Base-by-base conservation (phyloP, 1,284 basidiomycete genomes). In the Cryptococcus sp. region DNA sequence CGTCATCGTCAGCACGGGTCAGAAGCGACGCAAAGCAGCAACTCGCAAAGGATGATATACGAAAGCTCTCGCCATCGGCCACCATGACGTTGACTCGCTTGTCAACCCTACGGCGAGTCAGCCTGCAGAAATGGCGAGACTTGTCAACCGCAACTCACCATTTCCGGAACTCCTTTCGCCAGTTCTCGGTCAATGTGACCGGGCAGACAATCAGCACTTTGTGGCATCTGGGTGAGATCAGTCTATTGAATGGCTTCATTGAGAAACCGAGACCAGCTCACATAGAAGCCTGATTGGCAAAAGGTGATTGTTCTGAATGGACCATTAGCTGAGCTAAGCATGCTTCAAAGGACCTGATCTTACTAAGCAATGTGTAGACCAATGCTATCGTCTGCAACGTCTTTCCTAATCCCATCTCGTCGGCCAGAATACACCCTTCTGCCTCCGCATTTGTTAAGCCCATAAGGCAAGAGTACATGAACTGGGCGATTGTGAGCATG, bases 391-490 rank as follows among this genome's bases (percentile, higher is more conserved):
- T 93, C 85, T 95, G 78, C 19, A 79, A 79, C 0, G 93, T 96
- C 80, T 97, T 97, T 17, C 93, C 93, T 56, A 96, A 84, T 48
- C 93, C 93, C 92, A 93, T 94, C 61, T 99, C 95, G 77, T 99
- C 96, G 1, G 95, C 96, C 27, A 99, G 83, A 62, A 99, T 98
- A 69, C 91, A 95, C 1, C 96, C 96, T 66, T 91, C 72, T 1
- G 80, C 81, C 38, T 93, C 90, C 60, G 91, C 88, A 67, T 88
- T 89, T 35, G 90, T 84, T 75, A 98, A 82, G 8, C 94, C 94
- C 91, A 97, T 97, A 20, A 95, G 90, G 66, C 89, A 91, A 74
- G 95, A 91, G 75, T 99, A 99, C 82, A 99, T 82, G 76, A 99
- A 99, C 74, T 87, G 59, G 4, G 40, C 47, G n/a, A 6, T 5